A percentile compares a stretch with the other conserved stretches of the same genome.
Evolutionary conservation across 2,329 filamentous ascomycete species (phyloP).

Genomic region (Rhinocladiella mackenziei): DNA sequence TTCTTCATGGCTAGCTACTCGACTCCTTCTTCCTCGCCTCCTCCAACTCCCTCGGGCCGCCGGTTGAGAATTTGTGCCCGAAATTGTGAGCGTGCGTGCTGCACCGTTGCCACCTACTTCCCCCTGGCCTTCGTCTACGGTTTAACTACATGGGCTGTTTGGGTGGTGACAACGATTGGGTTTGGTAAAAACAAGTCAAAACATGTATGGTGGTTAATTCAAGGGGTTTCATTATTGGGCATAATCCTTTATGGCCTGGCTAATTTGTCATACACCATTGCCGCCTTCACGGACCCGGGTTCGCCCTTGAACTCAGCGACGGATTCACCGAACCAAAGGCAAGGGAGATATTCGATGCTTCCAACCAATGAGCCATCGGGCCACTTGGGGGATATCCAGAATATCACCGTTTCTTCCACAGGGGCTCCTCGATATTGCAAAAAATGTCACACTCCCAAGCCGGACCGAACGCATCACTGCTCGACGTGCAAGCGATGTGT

Average conservation of each 20-base stretch:
- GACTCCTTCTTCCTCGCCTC: slow-evolving; percentile 34
- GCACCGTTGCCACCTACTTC: slow-evolving; percentile 71
- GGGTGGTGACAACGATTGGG: slow-evolving; percentile 74
- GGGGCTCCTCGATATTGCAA: slow-evolving; percentile 90
- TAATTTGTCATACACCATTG: slow-evolving; percentile 84
- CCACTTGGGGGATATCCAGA: slow-evolving; percentile 52
- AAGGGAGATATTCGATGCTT: slow-evolving; percentile 65
- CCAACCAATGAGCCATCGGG: slow-evolving; percentile 63
- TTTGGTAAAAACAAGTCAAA: slow-evolving; percentile 18
- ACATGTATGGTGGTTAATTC: slow-evolving; percentile 23
- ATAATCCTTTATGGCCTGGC: slow-evolving; percentile 71
- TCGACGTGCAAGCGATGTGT: slow-evolving; percentile 91
- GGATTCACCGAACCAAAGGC: slow-evolving; percentile 27
- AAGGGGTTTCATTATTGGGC: slow-evolving; percentile 56
- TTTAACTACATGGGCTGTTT: slow-evolving; percentile 90
- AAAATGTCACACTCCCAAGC: slow-evolving; percentile 92
- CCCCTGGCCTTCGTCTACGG: slow-evolving; percentile 87
- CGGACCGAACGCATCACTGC: slow-evolving; percentile 94
- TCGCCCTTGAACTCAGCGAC: slow-evolving; percentile 46
- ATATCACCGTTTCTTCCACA: slow-evolving; percentile 87
- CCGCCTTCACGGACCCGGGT: slow-evolving; percentile 89
- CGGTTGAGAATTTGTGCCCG: slow-evolving; percentile 42
- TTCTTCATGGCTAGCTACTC: slow-evolving; percentile 29
- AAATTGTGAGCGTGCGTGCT: slow-evolving; percentile 75
- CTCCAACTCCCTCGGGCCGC: slow-evolving; percentile 41